phyloP scores from a whole-genome alignment of 768 basidiomycete genomes.

The Paxillus involutus region DNA sequence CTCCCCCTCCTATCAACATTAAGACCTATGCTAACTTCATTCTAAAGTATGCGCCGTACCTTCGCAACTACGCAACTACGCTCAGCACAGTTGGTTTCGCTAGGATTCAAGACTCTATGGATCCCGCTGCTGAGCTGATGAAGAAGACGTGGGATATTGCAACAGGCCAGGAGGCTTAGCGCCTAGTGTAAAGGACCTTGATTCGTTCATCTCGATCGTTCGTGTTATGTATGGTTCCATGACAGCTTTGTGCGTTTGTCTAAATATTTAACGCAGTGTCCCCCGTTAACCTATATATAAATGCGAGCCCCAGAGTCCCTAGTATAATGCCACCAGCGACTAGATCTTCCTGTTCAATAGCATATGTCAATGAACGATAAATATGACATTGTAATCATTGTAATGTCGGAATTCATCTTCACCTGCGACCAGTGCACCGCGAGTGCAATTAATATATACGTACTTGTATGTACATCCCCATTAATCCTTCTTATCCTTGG shows the following conservation, averaged over 20 bases:
- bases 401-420: too few species aligned
- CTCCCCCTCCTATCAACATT: not conserved
- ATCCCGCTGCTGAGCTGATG: slow-evolving; percentile 57
- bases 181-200: not conserved
- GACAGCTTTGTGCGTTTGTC: not conserved
- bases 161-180: slow-evolving; percentile 53
- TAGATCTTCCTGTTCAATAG: too few species aligned
- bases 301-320: too few species aligned
- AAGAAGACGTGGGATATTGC: slow-evolving; percentile 72
- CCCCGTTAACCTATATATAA: too few species aligned
- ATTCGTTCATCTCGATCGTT: not conserved
- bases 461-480: too few species aligned
- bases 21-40: not conserved
- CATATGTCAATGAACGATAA: too few species aligned
- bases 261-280: too few species aligned
- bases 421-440: too few species aligned
- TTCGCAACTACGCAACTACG: slow-evolving; percentile 72
- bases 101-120: slow-evolving; percentile 55
- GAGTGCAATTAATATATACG: too few species aligned
- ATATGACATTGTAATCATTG: too few species aligned
- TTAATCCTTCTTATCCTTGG: slow-evolving; percentile 28
- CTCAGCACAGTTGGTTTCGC: slow-evolving; percentile 68
- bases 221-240: not conserved
- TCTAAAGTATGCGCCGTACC: slow-evolving; percentile 72
- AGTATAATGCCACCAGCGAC: too few species aligned